Base-by-base conservation (phyloP, 768 basidiomycete species). In the Tephrocybe sp. region DNA sequence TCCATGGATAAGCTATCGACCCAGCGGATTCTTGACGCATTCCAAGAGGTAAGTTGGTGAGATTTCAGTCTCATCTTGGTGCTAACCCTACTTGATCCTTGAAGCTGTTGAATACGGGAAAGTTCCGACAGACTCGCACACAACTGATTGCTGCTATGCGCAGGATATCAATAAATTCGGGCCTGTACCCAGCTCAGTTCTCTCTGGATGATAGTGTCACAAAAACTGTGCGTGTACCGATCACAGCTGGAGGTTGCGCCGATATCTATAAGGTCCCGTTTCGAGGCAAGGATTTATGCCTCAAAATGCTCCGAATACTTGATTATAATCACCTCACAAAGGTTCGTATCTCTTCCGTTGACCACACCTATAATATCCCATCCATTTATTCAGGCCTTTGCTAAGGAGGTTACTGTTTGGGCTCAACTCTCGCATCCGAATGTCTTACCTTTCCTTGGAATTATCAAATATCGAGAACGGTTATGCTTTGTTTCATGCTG, bases 351-450 rank as follows among this genome's bases (percentile, higher is more conserved):
- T n/a, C n/a, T n/a, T n/a, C n/a, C n/a, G n/a, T n/a, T n/a, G n/a
- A n/a, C n/a, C n/a, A n/a, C n/a, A n/a, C n/a, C n/a, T n/a, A n/a
- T 39, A 17, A 20, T 1, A 17, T 22, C 22, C 10, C 12, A 3
- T 4, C 26, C 26, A 3, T 26, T 26, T 26, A 5, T 8, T 4
- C 34, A 49, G 49, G 40, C 35, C 13, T 35, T 32, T 33, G 33
- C 41, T 5, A 44, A 5, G 13, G 49, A 50, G 13, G 41, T 12
- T 5, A 36, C 35, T 10, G 4, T 38, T 16, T 50, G 49, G 48
- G 39, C 48, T 4, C 48, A 49, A 34, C 48, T 49, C n/a, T 41
- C 31, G 8, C 49, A 50, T 23, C 22, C 23, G 3, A 50, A 50
- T 31, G 38, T 50, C 4, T 34, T 44, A 14, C 42, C 49, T 16